Conservation (phyloP, 345 rosid species). For the Syzygium oleosum region DNA sequence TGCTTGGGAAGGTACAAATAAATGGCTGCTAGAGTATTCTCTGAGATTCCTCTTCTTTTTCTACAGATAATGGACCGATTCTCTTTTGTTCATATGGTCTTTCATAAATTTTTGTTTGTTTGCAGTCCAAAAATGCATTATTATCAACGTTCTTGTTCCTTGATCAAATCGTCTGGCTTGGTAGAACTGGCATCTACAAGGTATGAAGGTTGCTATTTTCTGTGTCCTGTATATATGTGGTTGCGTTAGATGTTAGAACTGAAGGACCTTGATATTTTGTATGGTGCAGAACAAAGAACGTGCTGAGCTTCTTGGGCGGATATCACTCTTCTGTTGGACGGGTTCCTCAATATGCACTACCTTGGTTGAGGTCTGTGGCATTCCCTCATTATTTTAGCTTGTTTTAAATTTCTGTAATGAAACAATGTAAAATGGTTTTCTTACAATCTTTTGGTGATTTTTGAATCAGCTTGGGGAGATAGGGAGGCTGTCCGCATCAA, state of each 20-base stretch:
- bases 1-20: conserved; percentile 71
- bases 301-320: conserved; percentile 65
- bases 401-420: not conserved
- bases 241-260: not conserved
- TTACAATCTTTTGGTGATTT: not conserved
- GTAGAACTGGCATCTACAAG: conserved; percentile 90
- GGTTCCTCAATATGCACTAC: conserved; percentile 69
- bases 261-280: not conserved
- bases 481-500: conserved; percentile 67
- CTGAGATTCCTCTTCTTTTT: not conserved
- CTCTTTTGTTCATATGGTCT: not conserved
- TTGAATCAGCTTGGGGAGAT: conserved; percentile 66
- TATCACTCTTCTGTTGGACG: conserved; percentile 86
- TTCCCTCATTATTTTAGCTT: not conserved
- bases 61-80: not conserved
- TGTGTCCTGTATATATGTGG: not conserved
- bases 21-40: not conserved
- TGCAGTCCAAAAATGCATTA: conserved; percentile 87
- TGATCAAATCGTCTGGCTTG: conserved; percentile 97
- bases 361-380: conserved; percentile 74
- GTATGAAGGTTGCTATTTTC: conserved; percentile 18
- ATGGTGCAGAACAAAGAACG: conserved; percentile 69
- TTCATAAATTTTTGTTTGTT: not conserved
- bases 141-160: conserved; percentile 86
- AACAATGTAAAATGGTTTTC: not conserved